Conservation (phyloP, 768 basidiomycete genomes). For the Naematelia encephala region DNA sequence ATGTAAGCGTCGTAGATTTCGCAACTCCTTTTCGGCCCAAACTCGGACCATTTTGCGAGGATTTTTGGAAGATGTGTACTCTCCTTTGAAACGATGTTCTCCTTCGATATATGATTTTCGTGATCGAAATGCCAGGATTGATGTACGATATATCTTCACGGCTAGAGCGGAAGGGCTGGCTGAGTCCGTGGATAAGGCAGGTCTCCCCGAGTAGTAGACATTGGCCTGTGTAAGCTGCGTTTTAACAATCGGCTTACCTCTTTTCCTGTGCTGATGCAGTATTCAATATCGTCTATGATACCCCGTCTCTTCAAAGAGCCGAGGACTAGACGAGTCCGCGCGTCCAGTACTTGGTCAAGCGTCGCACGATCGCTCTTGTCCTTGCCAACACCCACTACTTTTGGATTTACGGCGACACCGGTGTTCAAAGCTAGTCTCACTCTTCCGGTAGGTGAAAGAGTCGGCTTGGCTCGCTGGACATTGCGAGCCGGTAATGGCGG, state of each 20-base stretch:
- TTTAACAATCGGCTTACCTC: slow-evolving; percentile 60
- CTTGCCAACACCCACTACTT: slow-evolving; percentile 89
- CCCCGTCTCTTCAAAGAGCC: slow-evolving; percentile 95
- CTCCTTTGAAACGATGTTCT: slow-evolving; percentile 89
- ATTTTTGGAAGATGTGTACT: slow-evolving; percentile 67
- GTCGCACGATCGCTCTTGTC: slow-evolving; percentile 97
- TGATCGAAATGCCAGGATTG: slow-evolving; percentile 94
- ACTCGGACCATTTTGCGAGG: slow-evolving; percentile 97
- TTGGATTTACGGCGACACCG: slow-evolving; percentile 71
- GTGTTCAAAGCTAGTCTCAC: slow-evolving; percentile 50
- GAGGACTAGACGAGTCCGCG: slow-evolving; percentile 86
- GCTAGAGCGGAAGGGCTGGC: slow-evolving; percentile 62
- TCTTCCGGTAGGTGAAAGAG: slow-evolving; percentile 17
- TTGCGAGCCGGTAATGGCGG: slow-evolving; percentile 63
- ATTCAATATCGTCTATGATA: slow-evolving; percentile 83
- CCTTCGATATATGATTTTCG: slow-evolving; percentile 95
- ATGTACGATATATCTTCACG: slow-evolving; percentile 97
- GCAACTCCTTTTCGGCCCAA: slow-evolving; percentile 99
- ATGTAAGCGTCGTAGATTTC: slow-evolving; percentile 80
- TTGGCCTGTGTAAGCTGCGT: slow-evolving; percentile 66
- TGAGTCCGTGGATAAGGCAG: slow-evolving; percentile 54
- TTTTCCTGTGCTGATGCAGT: slow-evolving; percentile 96
- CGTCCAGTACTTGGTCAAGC: slow-evolving; percentile 93
- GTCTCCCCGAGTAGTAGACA: slow-evolving; percentile 75
- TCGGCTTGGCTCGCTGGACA: slow-evolving; percentile 27